phyloP scores from a whole-genome alignment of 2,329 filamentous ascomycete species.

The Cordyceps militaris region DNA sequence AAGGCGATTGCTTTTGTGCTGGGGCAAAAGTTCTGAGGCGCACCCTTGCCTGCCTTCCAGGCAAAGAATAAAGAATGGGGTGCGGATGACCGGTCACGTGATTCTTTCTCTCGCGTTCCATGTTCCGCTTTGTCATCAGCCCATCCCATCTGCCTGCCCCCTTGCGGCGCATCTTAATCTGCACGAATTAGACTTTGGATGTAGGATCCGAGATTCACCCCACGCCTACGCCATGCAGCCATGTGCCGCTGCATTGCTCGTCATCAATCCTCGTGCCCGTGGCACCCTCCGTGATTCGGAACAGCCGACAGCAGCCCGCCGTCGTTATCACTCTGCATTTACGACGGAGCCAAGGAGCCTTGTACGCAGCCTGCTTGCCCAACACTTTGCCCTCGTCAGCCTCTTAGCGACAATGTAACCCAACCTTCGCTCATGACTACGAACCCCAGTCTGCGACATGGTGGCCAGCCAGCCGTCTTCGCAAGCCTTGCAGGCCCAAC shows the following conservation, averaged over 20 bases:
- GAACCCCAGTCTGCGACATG: not conserved
- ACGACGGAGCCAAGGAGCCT: not conserved
- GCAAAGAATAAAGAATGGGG: slow-evolving; percentile 2
- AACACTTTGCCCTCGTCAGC: slow-evolving; percentile 1
- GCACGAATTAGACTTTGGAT: not conserved
- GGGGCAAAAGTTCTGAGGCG: slow-evolving; percentile 7
- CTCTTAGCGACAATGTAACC: slow-evolving; percentile 6
- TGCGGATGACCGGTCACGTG: not conserved
- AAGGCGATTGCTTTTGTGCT: slow-evolving; percentile 1
- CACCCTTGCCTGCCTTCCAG: not conserved
- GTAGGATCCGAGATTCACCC: not conserved
- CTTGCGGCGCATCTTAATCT: not conserved
- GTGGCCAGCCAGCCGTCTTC: not conserved
- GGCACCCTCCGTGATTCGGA: not conserved
- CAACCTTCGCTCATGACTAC: not conserved
- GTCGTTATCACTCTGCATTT: slow-evolving; percentile 3
- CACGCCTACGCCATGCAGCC: not conserved
- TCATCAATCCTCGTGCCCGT: not conserved
- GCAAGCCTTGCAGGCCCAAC: not conserved
- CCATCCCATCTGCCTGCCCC: not conserved
- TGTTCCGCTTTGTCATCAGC: not conserved
- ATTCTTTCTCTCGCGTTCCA: not conserved
- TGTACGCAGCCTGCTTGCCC: not conserved
- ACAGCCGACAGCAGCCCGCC: not conserved
- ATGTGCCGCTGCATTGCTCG: not conserved